A percentile compares a stretch with the other conserved stretches of the same genome.
Evolutionary conservation across 495 filamentous ascomycete genomes (phyloP).

Genomic region (Podospora bellae-mahoneyi): DNA sequence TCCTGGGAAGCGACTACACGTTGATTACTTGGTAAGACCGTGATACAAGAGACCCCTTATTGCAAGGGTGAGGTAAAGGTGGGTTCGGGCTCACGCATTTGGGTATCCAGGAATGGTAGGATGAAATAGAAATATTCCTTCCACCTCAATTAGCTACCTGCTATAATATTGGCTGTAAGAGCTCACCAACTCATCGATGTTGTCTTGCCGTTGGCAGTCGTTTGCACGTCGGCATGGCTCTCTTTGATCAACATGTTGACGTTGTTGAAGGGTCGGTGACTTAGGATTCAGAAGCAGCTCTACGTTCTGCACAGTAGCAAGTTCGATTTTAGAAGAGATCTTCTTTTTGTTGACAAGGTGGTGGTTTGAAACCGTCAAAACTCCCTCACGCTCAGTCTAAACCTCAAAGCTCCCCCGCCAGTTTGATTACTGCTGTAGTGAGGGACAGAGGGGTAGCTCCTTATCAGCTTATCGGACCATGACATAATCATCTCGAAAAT

Average conservation of each 20-base stretch:
- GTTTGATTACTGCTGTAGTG: slow-evolving; percentile 14
- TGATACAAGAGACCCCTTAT: neutral
- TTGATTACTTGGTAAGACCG: slow-evolving; percentile 7
- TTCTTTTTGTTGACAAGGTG: too few species aligned
- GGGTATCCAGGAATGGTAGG: slow-evolving; percentile 81
- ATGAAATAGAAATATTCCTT: slow-evolving; percentile 87
- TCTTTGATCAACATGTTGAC: slow-evolving; percentile 47
- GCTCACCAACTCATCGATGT: slow-evolving; percentile 42
- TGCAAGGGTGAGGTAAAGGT: slow-evolving; percentile 4
- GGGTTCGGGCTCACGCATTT: slow-evolving; percentile 54
- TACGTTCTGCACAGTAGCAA: too few species aligned
- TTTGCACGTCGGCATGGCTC: slow-evolving; percentile 42
- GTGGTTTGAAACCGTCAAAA: neutral
- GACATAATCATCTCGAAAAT: slow-evolving; percentile 26
- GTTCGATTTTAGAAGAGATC: too few species aligned
- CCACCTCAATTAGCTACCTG: slow-evolving; percentile 1
- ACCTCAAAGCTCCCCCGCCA: slow-evolving; percentile 14
- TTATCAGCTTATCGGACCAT: slow-evolving; percentile 36
- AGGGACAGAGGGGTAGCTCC: slow-evolving; percentile 22
- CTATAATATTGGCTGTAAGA: neutral
- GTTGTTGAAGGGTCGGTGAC: neutral
- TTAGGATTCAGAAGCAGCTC: neutral
- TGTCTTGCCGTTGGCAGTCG: slow-evolving; percentile 44
- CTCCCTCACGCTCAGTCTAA: neutral
- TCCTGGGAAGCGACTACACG: slow-evolving; percentile 69